A percentile compares a stretch with the other conserved stretches of the same genome.
Evolutionary conservation across 441 rosid species (phyloP).

Genomic region (Corymbia citriodora): DNA sequence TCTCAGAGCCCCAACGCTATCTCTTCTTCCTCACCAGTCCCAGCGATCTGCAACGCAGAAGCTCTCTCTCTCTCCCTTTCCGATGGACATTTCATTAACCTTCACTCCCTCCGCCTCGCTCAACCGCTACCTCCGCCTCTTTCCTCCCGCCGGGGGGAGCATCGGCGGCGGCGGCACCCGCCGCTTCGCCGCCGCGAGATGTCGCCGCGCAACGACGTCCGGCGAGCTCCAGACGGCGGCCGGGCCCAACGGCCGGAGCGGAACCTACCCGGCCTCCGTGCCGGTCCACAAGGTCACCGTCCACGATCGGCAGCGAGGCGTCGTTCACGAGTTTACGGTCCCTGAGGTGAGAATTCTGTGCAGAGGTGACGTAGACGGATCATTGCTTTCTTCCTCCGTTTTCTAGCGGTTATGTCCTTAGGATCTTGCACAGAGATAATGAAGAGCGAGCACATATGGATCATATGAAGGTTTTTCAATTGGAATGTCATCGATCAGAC

Average conservation of each 20-base stretch:
- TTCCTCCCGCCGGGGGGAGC: background rate
- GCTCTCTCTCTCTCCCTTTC: background rate
- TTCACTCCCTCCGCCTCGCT: slow-evolving; percentile 14
- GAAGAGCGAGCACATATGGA: background rate
- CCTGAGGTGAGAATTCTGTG: slow-evolving; percentile 48
- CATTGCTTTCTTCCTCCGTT: background rate
- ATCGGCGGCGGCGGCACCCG: background rate
- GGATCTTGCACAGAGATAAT: background rate
- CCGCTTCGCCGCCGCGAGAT: slow-evolving; percentile 17
- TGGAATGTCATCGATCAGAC: background rate
- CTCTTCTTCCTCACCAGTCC: background rate
- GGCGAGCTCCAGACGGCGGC: slow-evolving; percentile 45
- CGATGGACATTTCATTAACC: slow-evolving; percentile 37
- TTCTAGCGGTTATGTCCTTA: background rate
- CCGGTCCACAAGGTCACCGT: slow-evolving; percentile 77
- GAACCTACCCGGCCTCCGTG: slow-evolving; percentile 22
- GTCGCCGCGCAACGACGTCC: background rate
- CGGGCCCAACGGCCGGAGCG: slow-evolving; percentile 26
- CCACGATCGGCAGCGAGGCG: slow-evolving; percentile 71
- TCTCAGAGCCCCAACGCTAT: background rate
- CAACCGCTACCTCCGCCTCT: slow-evolving; percentile 9
- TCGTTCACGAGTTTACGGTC: slow-evolving; percentile 68
- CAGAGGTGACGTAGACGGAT: background rate
- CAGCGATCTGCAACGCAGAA: background rate
- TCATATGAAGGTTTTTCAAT: background rate